Base-by-base conservation (phyloP, 345 rosid species). In the Sisymbrium altissimum region DNA sequence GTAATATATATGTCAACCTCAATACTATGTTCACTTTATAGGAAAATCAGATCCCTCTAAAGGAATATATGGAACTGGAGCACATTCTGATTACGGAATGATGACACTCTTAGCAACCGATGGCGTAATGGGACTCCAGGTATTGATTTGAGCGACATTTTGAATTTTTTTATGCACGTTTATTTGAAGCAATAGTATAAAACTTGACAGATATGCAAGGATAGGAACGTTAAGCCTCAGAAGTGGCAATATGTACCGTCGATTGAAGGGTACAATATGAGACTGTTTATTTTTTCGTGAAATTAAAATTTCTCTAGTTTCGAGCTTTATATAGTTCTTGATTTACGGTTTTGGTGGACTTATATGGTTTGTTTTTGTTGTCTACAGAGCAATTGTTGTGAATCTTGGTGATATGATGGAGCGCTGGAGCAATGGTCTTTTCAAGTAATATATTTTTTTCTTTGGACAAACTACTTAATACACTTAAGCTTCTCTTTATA, bases 341-440 rank as follows among this genome's bases (percentile, higher is more conserved):
- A 9, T 19, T 18, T 18, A 48, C 27, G 9, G 27, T 48, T 48
- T 48, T 19, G 27, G 27, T 19, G 54, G 54, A 48, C 27, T 44
- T 23, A 29, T 54, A 54, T 6, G 25, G 2, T n/a, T 25, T 48
- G 25, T 10, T 39, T 21, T 61, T 7, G 46, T n/a, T 13, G 13
- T 32, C 3, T 21, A 30, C 86, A 92, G 93, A 71, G 90, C 92
- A 59, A 83, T 85, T 79, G 74, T 92, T 7, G 93, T 85, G 57
- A 92, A 87, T 79, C 84, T 92, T 55, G 97, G 96, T 29, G 97
- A 89, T 53, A 83, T 92, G 97, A 71, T 92, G 83, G 92, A 92
- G 81, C 91, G 92, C 23, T 89, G 93, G 97, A 92, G 93, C 87
- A 92, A 92, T 80, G 82, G 92, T 61, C 62, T 81, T 50, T 92